Evolutionary conservation across 345 rosid genomes (phyloP).

Genomic region (Arabis hirsuta): DNA sequence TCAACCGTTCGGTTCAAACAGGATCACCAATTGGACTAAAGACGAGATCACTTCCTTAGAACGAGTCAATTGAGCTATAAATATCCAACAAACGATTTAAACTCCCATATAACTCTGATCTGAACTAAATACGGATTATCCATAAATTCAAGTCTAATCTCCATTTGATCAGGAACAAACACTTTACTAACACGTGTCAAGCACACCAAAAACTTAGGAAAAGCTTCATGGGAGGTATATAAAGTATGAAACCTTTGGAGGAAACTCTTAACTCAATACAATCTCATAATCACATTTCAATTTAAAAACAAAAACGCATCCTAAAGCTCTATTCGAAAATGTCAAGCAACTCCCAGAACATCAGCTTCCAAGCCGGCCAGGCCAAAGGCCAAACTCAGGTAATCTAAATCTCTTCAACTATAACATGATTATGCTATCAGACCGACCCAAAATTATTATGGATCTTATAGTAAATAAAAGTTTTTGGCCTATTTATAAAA

Average conservation of each 20-base stretch:
- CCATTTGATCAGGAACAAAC: background rate
- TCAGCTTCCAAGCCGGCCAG: conserved; percentile 57
- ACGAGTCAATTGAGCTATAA: conserved; percentile 10
- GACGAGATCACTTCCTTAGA: conserved; percentile 8
- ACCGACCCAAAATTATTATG: background rate
- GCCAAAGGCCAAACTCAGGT: conserved; percentile 67
- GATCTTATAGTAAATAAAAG: background rate
- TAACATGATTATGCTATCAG: background rate
- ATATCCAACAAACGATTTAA: conserved; percentile 27
- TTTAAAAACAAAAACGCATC: background rate
- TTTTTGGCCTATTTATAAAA: background rate
- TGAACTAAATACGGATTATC: conserved; percentile 13
- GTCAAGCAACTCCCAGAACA: conserved; percentile 53
- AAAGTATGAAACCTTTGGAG: conserved; percentile 12
- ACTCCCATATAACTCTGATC: conserved; percentile 14
- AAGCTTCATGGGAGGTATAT: conserved; percentile 31
- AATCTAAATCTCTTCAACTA: background rate
- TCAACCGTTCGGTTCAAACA: no score
- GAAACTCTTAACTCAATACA: background rate
- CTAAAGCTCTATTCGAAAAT: conserved; percentile 20
- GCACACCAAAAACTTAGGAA: background rate
- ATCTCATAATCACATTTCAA: background rate
- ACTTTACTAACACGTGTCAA: no score
- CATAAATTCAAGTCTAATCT: background rate
- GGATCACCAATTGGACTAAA: no score